A percentile compares a stretch with the other conserved stretches of the same genome.
phyloP scores from a whole-genome alignment of 2,329 filamentous ascomycete genomes.

The Rosellinia necatrix region DNA sequence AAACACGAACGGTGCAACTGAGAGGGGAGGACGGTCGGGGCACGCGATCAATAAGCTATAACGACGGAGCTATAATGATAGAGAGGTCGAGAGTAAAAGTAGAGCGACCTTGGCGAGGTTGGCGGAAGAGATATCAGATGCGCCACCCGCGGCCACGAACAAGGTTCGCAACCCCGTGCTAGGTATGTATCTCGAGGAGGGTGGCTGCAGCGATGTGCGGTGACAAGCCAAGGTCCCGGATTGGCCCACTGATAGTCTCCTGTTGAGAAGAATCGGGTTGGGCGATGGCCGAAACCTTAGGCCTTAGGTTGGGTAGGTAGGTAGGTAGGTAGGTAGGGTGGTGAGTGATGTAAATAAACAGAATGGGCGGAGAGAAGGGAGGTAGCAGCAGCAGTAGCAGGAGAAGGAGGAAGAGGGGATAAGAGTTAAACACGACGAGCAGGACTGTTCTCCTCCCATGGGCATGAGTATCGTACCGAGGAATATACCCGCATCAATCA shows the following conservation, averaged over 20 bases:
- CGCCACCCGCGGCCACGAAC: no score
- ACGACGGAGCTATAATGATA: no score
- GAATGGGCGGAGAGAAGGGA: background rate
- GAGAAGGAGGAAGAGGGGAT: background rate
- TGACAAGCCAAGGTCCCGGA: background rate
- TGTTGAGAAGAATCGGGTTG: background rate
- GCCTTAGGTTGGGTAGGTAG: no score
- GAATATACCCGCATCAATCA: constrained; percentile 24
- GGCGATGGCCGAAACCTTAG: constrained; percentile 25
- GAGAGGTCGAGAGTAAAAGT: no score
- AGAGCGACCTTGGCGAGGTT: no score
- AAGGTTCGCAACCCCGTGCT: background rate
- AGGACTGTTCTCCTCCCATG: no score
- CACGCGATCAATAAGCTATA: constrained; percentile 11
- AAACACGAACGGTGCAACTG: background rate
- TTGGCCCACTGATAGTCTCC: constrained; percentile 7
- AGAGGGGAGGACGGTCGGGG: background rate
- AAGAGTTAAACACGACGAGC: background rate
- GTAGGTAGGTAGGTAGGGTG: no score
- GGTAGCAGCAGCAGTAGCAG: background rate
- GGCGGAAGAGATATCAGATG: no score
- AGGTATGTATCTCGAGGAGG: no score
- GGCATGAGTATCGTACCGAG: background rate
- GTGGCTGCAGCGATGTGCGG: no score
- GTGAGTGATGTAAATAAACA: constrained; percentile 20